phyloP scores from a whole-genome alignment of 768 basidiomycete species.

The Leucocoprinus leucothites region DNA sequence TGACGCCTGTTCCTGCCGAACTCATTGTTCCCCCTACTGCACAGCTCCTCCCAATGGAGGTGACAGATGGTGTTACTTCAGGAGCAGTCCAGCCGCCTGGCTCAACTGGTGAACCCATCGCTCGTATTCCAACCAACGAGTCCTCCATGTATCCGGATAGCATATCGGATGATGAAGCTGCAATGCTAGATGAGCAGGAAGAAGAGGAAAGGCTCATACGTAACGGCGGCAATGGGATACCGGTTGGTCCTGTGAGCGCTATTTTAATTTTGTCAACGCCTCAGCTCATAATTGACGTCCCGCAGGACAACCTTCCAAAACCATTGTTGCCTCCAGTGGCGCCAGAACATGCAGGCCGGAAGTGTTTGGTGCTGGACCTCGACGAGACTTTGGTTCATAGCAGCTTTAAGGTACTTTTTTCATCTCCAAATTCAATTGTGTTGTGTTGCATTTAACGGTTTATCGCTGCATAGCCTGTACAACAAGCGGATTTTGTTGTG shows the following conservation, averaged over 20 bases:
- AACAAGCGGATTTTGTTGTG: slow-evolving; percentile 94
- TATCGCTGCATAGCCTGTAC: slow-evolving; percentile 62
- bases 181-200: slow-evolving; percentile 67
- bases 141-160: slow-evolving; percentile 57
- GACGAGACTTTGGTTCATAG: slow-evolving; percentile 97
- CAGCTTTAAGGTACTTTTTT: slow-evolving; percentile 82
- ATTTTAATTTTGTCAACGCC: not conserved
- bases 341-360: slow-evolving; percentile 82
- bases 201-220: slow-evolving; percentile 89
- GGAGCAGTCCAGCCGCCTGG: slow-evolving; percentile 92
- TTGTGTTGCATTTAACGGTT: not conserved
- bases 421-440: not conserved
- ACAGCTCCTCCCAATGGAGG: slow-evolving; percentile 40
- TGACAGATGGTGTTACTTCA: slow-evolving; percentile 87
- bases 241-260: slow-evolving; percentile 78
- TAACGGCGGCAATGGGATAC: slow-evolving; percentile 93
- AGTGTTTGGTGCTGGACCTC: slow-evolving; percentile 94
- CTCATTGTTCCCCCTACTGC: slow-evolving; percentile 38
- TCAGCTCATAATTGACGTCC: not conserved
- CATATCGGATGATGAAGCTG: slow-evolving; percentile 61
- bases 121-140: slow-evolving; percentile 37
- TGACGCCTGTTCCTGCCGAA: slow-evolving; percentile 28
- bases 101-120: slow-evolving; percentile 55
- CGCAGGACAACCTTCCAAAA: slow-evolving; percentile 79
- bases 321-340: slow-evolving; percentile 85